A percentile compares a stretch with the other conserved stretches of the same genome.
Evolutionary conservation across 2,329 filamentous ascomycete species (phyloP).

Genomic region (Cadophora luteo-olivacea): DNA sequence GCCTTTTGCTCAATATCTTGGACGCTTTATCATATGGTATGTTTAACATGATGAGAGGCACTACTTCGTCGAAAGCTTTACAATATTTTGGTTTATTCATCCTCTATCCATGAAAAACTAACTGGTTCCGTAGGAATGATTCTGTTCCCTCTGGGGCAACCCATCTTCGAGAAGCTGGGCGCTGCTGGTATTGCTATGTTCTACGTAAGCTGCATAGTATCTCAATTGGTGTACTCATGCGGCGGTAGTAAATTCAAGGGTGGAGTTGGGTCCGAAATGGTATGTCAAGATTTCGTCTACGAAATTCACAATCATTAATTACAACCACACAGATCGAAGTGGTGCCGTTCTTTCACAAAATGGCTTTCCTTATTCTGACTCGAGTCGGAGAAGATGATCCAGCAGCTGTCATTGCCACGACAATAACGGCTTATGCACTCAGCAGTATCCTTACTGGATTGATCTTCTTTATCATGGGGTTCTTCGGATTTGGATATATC

Average conservation of each 20-base stretch:
- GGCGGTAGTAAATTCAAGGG: conserved; percentile 88
- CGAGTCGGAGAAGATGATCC: conserved; percentile 80
- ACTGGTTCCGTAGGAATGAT: conserved; percentile 72
- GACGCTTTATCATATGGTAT: conserved; percentile 92
- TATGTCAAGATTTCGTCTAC: conserved; percentile 48
- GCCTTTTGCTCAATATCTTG: conserved; percentile 87
- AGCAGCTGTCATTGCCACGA: conserved; percentile 89
- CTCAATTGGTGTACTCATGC: conserved; percentile 86
- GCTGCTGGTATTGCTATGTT: conserved; percentile 98
- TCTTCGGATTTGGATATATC: conserved; percentile 85
- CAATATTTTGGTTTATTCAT: background rate
- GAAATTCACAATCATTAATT: background rate
- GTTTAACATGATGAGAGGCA: conserved; percentile 32
- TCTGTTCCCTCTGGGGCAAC: conserved; percentile 87
- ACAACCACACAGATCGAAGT: conserved; percentile 79
- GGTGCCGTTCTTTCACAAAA: conserved; percentile 98
- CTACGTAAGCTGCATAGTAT: conserved; percentile 95
- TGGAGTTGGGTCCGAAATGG: conserved; percentile 92
- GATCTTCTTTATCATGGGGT: conserved; percentile 91
- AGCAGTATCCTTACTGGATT: conserved; percentile 90
- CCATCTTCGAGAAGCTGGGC: conserved; percentile 84
- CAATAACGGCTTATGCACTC: conserved; percentile 87
- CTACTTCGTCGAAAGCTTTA: background rate
- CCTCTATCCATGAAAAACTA: conserved; percentile 4
- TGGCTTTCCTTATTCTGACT: conserved; percentile 87